Percentiles rank a stretch among this genome's conserved stretches.
Evolutionary conservation across 768 basidiomycete species (phyloP).

Genomic region (Lenzites betulinus): DNA sequence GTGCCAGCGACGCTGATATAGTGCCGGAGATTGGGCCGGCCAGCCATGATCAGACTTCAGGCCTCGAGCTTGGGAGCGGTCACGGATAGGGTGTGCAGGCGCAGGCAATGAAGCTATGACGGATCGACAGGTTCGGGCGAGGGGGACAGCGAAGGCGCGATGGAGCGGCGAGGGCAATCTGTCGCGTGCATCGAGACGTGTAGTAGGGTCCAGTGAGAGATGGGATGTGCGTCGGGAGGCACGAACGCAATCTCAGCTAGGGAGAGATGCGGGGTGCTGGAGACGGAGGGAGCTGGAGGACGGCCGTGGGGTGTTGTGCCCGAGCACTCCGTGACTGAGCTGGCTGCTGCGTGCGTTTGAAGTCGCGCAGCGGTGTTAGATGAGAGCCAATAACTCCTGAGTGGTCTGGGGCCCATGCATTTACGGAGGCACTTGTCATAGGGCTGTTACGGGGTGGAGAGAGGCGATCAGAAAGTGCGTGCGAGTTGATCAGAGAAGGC

Average conservation of each 20-base stretch:
- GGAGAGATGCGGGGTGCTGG: not conserved
- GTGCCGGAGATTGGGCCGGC: slow-evolving; percentile 3
- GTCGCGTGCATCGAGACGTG: slow-evolving; percentile 15
- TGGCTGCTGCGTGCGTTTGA: not conserved
- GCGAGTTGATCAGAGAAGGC: not conserved
- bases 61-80: not conserved
- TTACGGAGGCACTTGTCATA: not conserved
- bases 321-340: not conserved
- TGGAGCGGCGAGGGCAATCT: not conserved
- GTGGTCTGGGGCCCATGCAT: not conserved
- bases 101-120: no score
- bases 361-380: not conserved
- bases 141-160: slow-evolving; percentile 8
- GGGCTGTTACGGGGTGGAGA: not conserved
- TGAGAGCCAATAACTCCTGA: not conserved
- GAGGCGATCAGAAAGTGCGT: not conserved
- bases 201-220: slow-evolving; percentile 7
- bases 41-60: not conserved
- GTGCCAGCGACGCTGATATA: slow-evolving; percentile 7
- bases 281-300: not conserved
- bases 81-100: not conserved
- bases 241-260: not conserved
- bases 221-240: slow-evolving; percentile 14
- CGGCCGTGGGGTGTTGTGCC: not conserved
- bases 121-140: slow-evolving; percentile 11